Conservation (phyloP, 495 filamentous ascomycete genomes). For the Penicillium riverlandense region DNA sequence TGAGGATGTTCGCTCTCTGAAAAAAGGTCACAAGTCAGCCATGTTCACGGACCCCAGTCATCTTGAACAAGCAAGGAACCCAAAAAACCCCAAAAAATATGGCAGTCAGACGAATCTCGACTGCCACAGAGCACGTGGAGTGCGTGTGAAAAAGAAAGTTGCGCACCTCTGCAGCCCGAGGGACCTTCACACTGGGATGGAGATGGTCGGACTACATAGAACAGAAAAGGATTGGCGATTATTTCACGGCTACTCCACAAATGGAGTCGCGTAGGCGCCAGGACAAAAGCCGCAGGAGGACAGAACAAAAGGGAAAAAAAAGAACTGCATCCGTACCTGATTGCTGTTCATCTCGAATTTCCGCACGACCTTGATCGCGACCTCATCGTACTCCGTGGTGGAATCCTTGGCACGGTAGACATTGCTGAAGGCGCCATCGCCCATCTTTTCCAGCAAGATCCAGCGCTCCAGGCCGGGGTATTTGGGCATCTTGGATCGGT, state of each 20-base stretch:
- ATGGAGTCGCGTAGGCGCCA: slow-evolving; percentile 1
- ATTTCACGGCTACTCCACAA: slow-evolving; percentile 2
- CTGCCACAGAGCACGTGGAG: slow-evolving; percentile 9
- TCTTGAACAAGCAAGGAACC: slow-evolving; percentile 1
- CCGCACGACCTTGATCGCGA: slow-evolving; percentile 96
- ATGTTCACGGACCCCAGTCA: background rate
- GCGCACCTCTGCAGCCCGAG: slow-evolving; percentile 97
- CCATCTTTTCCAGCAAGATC: slow-evolving; percentile 94
- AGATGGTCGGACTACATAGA: slow-evolving; percentile 58
- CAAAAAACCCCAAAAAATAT: too few species aligned
- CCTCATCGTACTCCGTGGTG: slow-evolving; percentile 61
- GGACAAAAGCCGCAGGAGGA: slow-evolving; percentile 5
- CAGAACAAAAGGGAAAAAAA: slow-evolving; percentile 13
- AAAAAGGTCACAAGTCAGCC: slow-evolving; percentile 8
- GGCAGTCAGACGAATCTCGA: slow-evolving; percentile 1
- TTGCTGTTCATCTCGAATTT: slow-evolving; percentile 98
- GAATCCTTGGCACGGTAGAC: slow-evolving; percentile 85
- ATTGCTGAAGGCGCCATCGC: slow-evolving; percentile 97
- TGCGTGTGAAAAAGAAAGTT: slow-evolving; percentile 26
- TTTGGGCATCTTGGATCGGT: slow-evolving; percentile 73
- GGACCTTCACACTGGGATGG: slow-evolving; percentile 89
- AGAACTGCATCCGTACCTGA: slow-evolving; percentile 82
- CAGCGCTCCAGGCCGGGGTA: slow-evolving; percentile 92
- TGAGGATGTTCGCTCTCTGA: slow-evolving; percentile 92
- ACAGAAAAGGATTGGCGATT: slow-evolving; percentile 30